These are phyloP conservation scores for Alternaria postmessia DNA, from an alignment of 2,329 filamentous ascomycete genomes.

Conservation along the genomic window DNA sequence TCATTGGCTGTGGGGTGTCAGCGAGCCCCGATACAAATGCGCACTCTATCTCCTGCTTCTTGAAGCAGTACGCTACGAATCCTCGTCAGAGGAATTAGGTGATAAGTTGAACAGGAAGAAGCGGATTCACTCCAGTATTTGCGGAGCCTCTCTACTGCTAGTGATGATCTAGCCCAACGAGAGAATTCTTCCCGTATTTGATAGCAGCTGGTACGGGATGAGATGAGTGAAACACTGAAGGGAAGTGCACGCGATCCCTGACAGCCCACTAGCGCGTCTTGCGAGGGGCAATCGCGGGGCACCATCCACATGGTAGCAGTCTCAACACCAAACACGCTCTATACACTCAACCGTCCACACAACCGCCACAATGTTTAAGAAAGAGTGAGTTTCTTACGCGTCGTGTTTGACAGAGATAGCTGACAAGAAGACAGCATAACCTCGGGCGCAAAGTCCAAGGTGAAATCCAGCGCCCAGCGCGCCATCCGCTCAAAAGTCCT, in stretches of 20 bases:
- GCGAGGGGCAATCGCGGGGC: slow-evolving; percentile 20
- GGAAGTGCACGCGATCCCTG: slow-evolving; percentile 1
- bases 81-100: too few species aligned
- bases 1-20: too few species aligned
- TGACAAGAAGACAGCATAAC: slow-evolving; percentile 65
- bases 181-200: too few species aligned
- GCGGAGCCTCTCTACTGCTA: too few species aligned
- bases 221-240: background rate
- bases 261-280: slow-evolving; percentile 14
- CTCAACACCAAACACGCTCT: slow-evolving; percentile 11
- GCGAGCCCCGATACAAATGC: too few species aligned
- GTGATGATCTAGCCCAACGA: too few species aligned
- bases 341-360: background rate
- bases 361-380: slow-evolving; percentile 47
- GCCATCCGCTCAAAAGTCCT: slow-evolving; percentile 82
- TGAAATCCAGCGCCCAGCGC: slow-evolving; percentile 95
- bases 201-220: too few species aligned
- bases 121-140: too few species aligned
- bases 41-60: too few species aligned
- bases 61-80: too few species aligned
- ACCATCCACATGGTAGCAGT: slow-evolving; percentile 5
- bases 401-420: background rate
- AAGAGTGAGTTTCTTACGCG: slow-evolving; percentile 35
- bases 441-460: slow-evolving; percentile 86
- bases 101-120: too few species aligned